Conservation (phyloP, 345 rosid genomes). For the Raphanus raphanistrum region DNA sequence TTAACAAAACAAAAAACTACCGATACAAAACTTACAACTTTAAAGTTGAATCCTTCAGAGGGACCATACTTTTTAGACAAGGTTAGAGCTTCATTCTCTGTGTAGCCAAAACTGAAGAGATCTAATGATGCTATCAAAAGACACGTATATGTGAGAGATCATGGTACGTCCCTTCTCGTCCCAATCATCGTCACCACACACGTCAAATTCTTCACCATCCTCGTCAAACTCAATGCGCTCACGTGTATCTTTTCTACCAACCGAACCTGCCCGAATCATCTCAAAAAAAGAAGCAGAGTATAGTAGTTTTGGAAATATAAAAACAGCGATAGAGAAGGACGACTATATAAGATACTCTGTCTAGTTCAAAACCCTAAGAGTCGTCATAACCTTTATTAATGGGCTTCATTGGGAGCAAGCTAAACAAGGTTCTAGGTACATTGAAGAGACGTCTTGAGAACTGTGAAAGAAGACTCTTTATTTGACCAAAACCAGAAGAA, state of each 20-base stretch:
- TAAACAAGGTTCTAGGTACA: neutral
- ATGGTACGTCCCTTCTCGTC: neutral
- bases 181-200: neutral
- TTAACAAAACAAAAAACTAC: neutral
- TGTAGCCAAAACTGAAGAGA: neutral
- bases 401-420: neutral
- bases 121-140: neutral
- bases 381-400: neutral
- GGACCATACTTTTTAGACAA: neutral
- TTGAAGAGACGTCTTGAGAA: neutral
- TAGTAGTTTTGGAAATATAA: neutral
- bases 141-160: neutral
- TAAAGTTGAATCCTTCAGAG: neutral
- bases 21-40: neutral
- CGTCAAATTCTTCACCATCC: neutral
- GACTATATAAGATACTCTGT: neutral
- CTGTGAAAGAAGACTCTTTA: neutral
- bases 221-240: neutral
- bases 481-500: neutral
- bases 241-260: neutral
- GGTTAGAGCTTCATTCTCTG: neutral
- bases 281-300: neutral
- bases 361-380: neutral
- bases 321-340: neutral
- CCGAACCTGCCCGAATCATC: neutral